Percentiles rank a stretch among this genome's conserved stretches.
These are phyloP conservation scores for Tulasnella sp. DNA, from an alignment of 768 basidiomycete genomes.

Conservation along the genomic window DNA sequence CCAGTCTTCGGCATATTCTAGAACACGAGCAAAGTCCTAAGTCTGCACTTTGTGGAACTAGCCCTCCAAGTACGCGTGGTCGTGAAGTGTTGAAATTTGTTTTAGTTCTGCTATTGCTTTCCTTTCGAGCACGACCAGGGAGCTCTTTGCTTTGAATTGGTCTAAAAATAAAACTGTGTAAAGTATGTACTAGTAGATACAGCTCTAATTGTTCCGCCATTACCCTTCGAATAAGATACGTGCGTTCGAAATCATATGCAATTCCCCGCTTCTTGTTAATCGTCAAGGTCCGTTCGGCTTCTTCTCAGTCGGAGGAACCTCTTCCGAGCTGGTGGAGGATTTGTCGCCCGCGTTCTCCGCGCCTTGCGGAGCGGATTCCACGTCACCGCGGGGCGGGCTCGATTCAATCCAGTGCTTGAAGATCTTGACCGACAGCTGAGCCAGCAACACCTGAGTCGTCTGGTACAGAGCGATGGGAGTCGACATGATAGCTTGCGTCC, in stretches of 20 bases:
- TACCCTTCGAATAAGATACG: conserved; percentile 10
- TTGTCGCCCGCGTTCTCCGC: neutral
- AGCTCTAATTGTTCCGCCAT: neutral
- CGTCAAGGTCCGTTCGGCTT: neutral
- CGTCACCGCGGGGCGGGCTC: neutral
- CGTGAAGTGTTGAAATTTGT: neutral
- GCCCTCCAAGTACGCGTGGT: too few relatives aligned
- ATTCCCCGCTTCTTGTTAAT: neutral
- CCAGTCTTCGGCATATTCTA: too few relatives aligned
- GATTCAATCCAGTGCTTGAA: conserved; percentile 33
- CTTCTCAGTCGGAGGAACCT: neutral
- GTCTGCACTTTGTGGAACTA: too few relatives aligned
- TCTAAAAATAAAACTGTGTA: neutral
- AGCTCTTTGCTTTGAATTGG: neutral
- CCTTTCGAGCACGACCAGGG: neutral
- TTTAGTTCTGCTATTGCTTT: neutral
- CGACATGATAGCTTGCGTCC: conserved; percentile 40
- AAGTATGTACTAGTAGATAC: conserved; percentile 14
- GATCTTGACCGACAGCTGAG: conserved; percentile 29
- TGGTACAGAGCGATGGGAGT: conserved; percentile 43
- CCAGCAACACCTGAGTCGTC: conserved; percentile 26
- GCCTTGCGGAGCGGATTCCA: neutral
- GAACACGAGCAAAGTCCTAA: too few relatives aligned
- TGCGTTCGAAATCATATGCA: neutral
- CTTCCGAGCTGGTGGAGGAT: neutral